These are phyloP conservation scores for Lichtheimia hyalospora DNA, from an alignment of 371 early-diverging fungal species.

Conservation along the genomic window DNA sequence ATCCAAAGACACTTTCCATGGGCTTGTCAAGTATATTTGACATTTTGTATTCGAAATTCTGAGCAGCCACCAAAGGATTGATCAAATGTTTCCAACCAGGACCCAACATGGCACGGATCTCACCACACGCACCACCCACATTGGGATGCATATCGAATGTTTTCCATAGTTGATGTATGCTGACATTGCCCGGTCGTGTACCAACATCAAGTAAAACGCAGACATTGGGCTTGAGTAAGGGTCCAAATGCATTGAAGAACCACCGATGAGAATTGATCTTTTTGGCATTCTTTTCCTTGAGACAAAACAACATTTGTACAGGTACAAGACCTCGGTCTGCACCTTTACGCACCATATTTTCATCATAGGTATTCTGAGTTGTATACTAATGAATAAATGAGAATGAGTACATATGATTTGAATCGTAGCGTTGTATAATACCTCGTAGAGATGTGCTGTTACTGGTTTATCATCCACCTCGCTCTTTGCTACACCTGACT, in stretches of 20 bases:
- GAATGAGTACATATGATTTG: not conserved
- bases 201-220: constrained; percentile 80
- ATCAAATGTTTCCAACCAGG: constrained; percentile 56
- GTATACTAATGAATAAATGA: constrained; percentile 54
- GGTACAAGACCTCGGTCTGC: constrained; percentile 66
- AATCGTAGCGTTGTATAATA: constrained; percentile 10
- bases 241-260: constrained; percentile 83
- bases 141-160: constrained; percentile 61
- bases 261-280: constrained; percentile 89
- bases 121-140: constrained; percentile 82
- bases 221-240: constrained; percentile 67
- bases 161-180: constrained; percentile 73
- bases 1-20: constrained; percentile 81
- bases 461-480: constrained; percentile 62
- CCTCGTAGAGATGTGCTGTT: constrained; percentile 82
- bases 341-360: constrained; percentile 48
- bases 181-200: constrained; percentile 58
- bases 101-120: constrained; percentile 64
- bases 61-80: constrained; percentile 88
- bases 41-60: constrained; percentile 94
- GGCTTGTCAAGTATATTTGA: constrained; percentile 85
- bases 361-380: constrained; percentile 63
- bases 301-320: constrained; percentile 77
- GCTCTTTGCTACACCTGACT: constrained; percentile 73
- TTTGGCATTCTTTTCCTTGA: constrained; percentile 88